Evolutionary conservation across 108 stramenopile genomes (phyloP).

Genomic region (Chaetoceros muelleri): DNA sequence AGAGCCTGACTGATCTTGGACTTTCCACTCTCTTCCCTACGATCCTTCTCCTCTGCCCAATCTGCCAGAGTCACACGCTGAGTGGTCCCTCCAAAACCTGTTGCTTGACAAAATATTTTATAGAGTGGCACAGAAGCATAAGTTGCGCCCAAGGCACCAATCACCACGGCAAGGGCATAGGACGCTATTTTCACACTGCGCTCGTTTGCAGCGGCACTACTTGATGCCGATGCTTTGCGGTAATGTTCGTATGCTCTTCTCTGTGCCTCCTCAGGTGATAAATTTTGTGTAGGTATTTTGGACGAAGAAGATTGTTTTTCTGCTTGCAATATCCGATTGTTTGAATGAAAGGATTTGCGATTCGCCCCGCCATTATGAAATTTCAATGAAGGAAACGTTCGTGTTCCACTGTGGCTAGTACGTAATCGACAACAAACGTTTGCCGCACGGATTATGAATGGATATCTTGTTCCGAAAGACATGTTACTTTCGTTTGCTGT

Average conservation of each 20-base stretch:
- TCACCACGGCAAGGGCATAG: conserved; percentile 63
- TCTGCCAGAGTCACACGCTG: conserved; percentile 66
- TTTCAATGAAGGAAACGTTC: too few species aligned
- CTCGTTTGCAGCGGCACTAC: conserved; percentile 20
- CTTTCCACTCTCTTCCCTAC: conserved; percentile 17
- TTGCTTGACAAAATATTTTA: conserved; percentile 98
- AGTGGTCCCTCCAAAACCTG: conserved; percentile 98
- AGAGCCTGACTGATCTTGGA: conserved; percentile 18
- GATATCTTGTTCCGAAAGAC: too few species aligned
- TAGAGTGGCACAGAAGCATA: conserved; percentile 98
- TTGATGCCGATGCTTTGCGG: conserved; percentile 15
- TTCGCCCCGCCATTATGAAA: too few species aligned
- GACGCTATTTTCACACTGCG: conserved; percentile 65
- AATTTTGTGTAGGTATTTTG: too few species aligned
- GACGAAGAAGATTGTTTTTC: too few species aligned
- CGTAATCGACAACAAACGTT: too few species aligned
- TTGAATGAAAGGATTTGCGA: too few species aligned
- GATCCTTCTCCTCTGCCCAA: conserved; percentile 27
- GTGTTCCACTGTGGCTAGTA: too few species aligned
- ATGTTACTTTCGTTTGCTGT: too few species aligned
- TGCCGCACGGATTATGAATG: too few species aligned
- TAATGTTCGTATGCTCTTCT: conserved; percentile 64
- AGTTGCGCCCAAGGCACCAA: conserved; percentile 76
- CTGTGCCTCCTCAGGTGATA: conserved; percentile 18
- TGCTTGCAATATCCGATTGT: too few species aligned